A percentile compares a stretch with the other conserved stretches of the same genome.
Conservation (phyloP, 441 rosid species). For the Macaranga tanarius region DNA sequence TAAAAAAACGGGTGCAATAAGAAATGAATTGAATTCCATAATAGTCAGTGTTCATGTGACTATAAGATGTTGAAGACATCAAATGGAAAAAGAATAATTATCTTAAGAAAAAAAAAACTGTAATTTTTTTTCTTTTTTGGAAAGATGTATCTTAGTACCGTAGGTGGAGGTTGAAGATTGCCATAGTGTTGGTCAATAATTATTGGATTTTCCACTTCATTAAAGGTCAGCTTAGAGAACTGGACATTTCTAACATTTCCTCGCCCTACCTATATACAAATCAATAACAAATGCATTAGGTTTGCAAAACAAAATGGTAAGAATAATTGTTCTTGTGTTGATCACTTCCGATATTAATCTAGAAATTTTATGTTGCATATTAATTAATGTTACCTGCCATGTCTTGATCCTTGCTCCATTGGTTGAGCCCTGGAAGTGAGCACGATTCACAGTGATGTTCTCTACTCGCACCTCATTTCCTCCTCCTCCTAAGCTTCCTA, state of each 20-base stretch:
- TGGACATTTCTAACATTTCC: slow-evolving; percentile 37
- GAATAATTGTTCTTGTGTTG: no score
- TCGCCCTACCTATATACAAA: slow-evolving; percentile 30
- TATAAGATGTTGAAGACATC: no score
- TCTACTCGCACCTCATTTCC: slow-evolving; percentile 41
- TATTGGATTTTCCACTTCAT: slow-evolving; percentile 43
- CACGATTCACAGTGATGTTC: slow-evolving; percentile 34
- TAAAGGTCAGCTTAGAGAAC: slow-evolving; percentile 37
- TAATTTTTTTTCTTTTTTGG: no score
- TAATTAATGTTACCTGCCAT: slow-evolving; percentile 35
- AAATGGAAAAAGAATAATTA: no score
- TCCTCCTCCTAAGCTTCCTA: slow-evolving; percentile 56
- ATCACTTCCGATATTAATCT: no score
- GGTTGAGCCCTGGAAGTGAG: slow-evolving; percentile 37
- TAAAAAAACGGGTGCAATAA: no score
- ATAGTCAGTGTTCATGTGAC: no score
- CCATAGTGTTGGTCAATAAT: slow-evolving; percentile 55
- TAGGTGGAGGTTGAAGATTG: not conserved
- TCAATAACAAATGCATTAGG: no score
- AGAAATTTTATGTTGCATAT: no score
- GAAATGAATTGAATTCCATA: no score
- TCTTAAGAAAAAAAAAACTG: no score
- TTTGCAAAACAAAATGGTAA: no score
- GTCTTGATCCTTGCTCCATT: slow-evolving; percentile 67
- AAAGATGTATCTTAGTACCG: not conserved